phyloP scores from a whole-genome alignment of 2,329 filamentous ascomycete species.

The Plectosphaerella plurivora region DNA sequence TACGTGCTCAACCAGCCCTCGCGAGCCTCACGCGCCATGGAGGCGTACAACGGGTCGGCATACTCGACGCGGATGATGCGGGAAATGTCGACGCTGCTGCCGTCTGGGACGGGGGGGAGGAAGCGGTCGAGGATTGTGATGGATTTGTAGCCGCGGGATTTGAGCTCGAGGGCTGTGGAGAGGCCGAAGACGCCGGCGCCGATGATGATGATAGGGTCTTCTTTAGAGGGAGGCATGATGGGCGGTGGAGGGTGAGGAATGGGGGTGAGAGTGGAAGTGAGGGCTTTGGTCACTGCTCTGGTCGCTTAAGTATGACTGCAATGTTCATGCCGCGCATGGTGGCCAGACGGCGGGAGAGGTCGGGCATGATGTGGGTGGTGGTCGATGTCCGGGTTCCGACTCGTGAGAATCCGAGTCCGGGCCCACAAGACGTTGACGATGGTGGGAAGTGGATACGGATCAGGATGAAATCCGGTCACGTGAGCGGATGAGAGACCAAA shows the following conservation, averaged over 20 bases:
- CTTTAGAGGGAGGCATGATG: too few species aligned
- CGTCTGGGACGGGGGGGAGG: conserved; percentile 28
- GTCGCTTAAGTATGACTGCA: too few species aligned
- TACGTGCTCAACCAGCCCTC: conserved; percentile 19
- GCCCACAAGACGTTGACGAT: too few species aligned
- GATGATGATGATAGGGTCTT: conserved; percentile 17
- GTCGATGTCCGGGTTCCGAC: too few species aligned
- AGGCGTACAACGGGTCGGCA: conserved; percentile 56
- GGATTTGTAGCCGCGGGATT: conserved; percentile 19
- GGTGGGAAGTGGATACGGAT: background rate
- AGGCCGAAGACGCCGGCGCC: conserved; percentile 26
- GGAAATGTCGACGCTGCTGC: conserved; percentile 35
- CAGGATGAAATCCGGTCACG: background rate
- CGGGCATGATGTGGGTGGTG: too few species aligned
- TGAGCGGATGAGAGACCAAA: background rate
- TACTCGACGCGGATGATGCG: conserved; percentile 52
- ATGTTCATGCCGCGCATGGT: too few species aligned
- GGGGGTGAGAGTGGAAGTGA: too few species aligned
- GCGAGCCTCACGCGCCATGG: conserved; percentile 32
- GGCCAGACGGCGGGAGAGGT: too few species aligned
- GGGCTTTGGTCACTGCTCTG: too few species aligned
- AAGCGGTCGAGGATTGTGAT: conserved; percentile 30
- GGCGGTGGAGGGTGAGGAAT: too few species aligned
- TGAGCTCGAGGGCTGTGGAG: conserved; percentile 20
- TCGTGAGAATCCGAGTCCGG: too few species aligned